These are phyloP conservation scores for Hericium coralloides DNA, from an alignment of 768 basidiomycete genomes.

Conservation along the genomic window DNA sequence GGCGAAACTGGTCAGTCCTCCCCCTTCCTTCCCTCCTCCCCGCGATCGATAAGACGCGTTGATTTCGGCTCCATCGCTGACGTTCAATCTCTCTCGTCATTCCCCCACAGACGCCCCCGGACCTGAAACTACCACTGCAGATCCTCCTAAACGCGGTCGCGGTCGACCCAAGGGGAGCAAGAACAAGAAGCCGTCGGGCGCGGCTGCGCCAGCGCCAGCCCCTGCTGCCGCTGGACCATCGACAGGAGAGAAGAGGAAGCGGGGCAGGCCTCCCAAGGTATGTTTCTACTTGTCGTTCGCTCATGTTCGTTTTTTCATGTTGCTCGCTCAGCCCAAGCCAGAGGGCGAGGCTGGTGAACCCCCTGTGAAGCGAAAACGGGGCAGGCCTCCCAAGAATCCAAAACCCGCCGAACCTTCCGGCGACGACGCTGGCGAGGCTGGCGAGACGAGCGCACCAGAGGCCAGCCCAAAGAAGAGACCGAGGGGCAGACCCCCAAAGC, in stretches of 20 bases:
- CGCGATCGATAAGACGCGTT: constrained; percentile 17
- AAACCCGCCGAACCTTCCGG: constrained; percentile 35
- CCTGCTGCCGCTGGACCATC: constrained; percentile 17
- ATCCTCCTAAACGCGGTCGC: constrained; percentile 64
- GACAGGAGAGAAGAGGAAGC: constrained; percentile 32
- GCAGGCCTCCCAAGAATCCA: constrained; percentile 64
- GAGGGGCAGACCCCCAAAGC: constrained; percentile 60
- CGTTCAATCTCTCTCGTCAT: constrained; percentile 22
- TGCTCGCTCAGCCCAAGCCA: constrained; percentile 16
- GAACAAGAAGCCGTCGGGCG: constrained; percentile 44
- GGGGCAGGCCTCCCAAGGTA: constrained; percentile 47
- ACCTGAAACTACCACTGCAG: constrained; percentile 23
- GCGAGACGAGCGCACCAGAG: constrained; percentile 33
- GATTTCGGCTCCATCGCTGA: constrained; percentile 7
- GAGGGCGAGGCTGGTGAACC: constrained; percentile 38
- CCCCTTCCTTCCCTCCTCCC: background rate
- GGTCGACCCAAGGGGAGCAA: constrained; percentile 90
- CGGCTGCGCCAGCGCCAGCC: constrained; percentile 21
- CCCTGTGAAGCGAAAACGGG: constrained; percentile 52
- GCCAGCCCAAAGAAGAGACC: constrained; percentile 59
- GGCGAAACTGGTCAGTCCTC: constrained; percentile 21
- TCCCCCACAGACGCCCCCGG: constrained; percentile 27
- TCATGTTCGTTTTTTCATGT: background rate
- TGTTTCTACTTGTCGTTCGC: constrained; percentile 8
- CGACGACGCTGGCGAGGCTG: constrained; percentile 25